Base-by-base conservation (phyloP, 2,329 filamentous ascomycete species). In the Setomelanomma holmii region DNA sequence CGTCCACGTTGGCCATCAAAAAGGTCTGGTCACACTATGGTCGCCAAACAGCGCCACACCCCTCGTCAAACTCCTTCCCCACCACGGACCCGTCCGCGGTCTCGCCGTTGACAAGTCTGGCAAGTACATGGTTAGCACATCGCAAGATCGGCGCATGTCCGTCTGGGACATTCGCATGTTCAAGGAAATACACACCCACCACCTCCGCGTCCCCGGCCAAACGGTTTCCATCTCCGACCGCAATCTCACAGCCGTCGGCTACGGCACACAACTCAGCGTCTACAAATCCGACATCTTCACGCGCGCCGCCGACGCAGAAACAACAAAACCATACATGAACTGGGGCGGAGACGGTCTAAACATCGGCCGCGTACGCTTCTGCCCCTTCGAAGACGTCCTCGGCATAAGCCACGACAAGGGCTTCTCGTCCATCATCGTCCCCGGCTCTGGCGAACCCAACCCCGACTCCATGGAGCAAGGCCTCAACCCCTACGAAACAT, bases 91-190 rank as follows among this genome's bases (percentile, higher is more conserved):
- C 0, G 92, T 99, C 3, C 86, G 93, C 49, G 88, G 90, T 10
- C 74, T 97, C 42, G 90, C 91, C 1, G 82, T 98, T 36, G 93
- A 99, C 71, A 85, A 93, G 53, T 90, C 93, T 72, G 95, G 95
- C 19, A 86, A 89, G 51, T 99, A 97, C 78, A 97, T 98, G 93
- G 91, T 96, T 10, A 91, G 92, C 3, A 88, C 91, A 0, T 93
- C 93, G 1, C 91, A 96, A 71, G 93, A 97, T 72, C 82, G 87
- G 61, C 91, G 89, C 71, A 96, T 96, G 89, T 87, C 89, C n/a
- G 87, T 96, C 11, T 97, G 93, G 92, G 93, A 98, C 72, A 88
- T 98, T 57, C 86, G 93, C 38, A 96, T 91, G 84, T 95, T 96
- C 80, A 91, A 89, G 64, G 91, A 96, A 69, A 89, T 99, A 21